These are phyloP conservation scores for Xylaria castorea DNA, from an alignment of 495 filamentous ascomycete species.

Conservation along the genomic window DNA sequence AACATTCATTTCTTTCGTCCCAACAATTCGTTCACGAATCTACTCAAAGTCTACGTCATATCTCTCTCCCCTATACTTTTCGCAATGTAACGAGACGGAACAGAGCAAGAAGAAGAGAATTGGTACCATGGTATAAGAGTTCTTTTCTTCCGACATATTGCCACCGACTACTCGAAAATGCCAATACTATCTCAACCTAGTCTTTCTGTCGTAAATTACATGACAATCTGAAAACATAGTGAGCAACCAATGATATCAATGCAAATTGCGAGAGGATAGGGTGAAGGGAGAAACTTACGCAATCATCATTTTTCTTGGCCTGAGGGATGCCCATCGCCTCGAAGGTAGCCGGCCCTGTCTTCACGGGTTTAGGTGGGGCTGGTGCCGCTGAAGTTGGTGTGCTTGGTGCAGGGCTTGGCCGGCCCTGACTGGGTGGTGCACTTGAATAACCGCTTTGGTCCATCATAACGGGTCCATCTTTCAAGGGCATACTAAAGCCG, in stretches of 20 bases:
- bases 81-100: not conserved
- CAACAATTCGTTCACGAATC: not conserved
- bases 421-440: conserved; percentile 47
- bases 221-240: conserved; percentile 16
- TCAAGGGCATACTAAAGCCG: conserved; percentile 28
- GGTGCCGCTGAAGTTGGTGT: conserved; percentile 38
- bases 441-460: conserved; percentile 40
- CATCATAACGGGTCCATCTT: conserved; percentile 34
- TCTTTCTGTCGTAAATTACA: conserved; percentile 16
- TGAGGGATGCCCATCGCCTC: conserved; percentile 95
- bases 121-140: conserved; percentile 11
- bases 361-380: conserved; percentile 58
- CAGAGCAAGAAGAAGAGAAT: not conserved
- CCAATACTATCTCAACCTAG: not conserved
- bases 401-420: conserved; percentile 39
- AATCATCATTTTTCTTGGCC: conserved; percentile 81
- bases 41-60: not conserved
- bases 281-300: conserved; percentile 66
- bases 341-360: conserved; percentile 93
- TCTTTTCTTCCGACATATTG: conserved; percentile 4
- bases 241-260: not conserved
- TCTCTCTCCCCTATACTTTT: not conserved
- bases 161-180: conserved; percentile 13
- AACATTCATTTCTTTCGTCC: conserved; percentile 8
- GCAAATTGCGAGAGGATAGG: not conserved